Conservation (phyloP, 2,329 filamentous ascomycete genomes). For the Balansia obtecta region DNA sequence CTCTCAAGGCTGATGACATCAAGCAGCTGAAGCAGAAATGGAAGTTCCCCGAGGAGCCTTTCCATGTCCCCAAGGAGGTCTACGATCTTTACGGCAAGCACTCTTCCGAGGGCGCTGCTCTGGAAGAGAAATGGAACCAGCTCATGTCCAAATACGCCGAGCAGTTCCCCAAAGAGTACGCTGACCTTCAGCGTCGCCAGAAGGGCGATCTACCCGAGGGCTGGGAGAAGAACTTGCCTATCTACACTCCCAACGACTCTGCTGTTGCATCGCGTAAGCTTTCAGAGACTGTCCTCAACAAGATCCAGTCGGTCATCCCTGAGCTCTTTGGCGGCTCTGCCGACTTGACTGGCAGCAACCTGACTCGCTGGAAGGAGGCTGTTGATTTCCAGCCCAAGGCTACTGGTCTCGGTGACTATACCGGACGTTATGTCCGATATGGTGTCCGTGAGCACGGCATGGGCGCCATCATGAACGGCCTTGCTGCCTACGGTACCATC, state of each 20-base stretch:
- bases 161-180: slow-evolving; percentile 66
- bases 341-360: slow-evolving; percentile 96
- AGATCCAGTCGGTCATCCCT: slow-evolving; percentile 70
- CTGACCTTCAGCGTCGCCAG: slow-evolving; percentile 71
- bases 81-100: slow-evolving; percentile 85
- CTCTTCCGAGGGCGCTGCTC: slow-evolving; percentile 71
- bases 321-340: slow-evolving; percentile 94
- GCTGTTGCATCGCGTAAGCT: slow-evolving; percentile 92
- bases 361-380: slow-evolving; percentile 95
- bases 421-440: slow-evolving; percentile 84
- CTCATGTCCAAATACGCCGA: slow-evolving; percentile 76
- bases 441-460: slow-evolving; percentile 88
- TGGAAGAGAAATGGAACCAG: slow-evolving; percentile 91
- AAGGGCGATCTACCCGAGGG: slow-evolving; percentile 79
- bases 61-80: slow-evolving; percentile 87
- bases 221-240: slow-evolving; percentile 88
- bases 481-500: slow-evolving; percentile 88
- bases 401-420: slow-evolving; percentile 76
- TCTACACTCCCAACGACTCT: slow-evolving; percentile 74
- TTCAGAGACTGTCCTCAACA: slow-evolving; percentile 84
- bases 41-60: slow-evolving; percentile 87
- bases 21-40: slow-evolving; percentile 90
- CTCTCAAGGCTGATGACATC: slow-evolving; percentile 88
- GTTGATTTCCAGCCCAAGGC: slow-evolving; percentile 92
- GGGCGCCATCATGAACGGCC: slow-evolving; percentile 89